phyloP scores from a whole-genome alignment of 108 stramenopile genomes.

The Nannochloropsis gaditana region DNA sequence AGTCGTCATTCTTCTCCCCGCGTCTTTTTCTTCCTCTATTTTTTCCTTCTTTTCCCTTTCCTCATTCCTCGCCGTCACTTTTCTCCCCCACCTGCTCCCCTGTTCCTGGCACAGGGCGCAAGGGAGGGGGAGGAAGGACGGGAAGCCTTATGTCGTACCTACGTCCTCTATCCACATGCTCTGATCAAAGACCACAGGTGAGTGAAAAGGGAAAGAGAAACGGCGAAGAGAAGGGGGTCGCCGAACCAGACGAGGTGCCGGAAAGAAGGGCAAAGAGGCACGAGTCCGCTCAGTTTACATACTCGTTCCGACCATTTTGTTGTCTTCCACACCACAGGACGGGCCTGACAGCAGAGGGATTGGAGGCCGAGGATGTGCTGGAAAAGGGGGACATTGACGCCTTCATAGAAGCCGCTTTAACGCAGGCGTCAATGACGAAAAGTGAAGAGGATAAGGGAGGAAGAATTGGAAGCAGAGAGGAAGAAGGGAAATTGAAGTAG shows the following conservation, averaged over 20 bases:
- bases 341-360: background rate
- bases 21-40: background rate
- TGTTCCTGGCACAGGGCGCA: conserved; percentile 23
- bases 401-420: conserved; percentile 32
- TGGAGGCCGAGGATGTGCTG: background rate
- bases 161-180: conserved; percentile 92
- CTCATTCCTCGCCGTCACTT: background rate
- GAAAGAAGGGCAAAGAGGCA: background rate
- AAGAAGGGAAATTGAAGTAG: background rate
- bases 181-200: conserved; percentile 89
- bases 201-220: conserved; percentile 73
- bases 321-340: background rate
- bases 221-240: background rate
- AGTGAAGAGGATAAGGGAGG: background rate
- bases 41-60: background rate
- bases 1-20: background rate
- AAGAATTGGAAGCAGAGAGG: background rate
- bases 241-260: background rate
- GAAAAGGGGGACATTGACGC: conserved; percentile 29
- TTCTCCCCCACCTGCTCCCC: background rate
- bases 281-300: background rate
- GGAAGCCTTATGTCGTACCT: conserved; percentile 87
- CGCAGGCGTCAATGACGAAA: background rate
- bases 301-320: background rate
- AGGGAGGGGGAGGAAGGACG: conserved; percentile 57